A percentile compares a stretch with the other conserved stretches of the same genome.
These are phyloP conservation scores for Talaromyces ruber DNA, from an alignment of 495 filamentous ascomycete species.

Conservation along the genomic window DNA sequence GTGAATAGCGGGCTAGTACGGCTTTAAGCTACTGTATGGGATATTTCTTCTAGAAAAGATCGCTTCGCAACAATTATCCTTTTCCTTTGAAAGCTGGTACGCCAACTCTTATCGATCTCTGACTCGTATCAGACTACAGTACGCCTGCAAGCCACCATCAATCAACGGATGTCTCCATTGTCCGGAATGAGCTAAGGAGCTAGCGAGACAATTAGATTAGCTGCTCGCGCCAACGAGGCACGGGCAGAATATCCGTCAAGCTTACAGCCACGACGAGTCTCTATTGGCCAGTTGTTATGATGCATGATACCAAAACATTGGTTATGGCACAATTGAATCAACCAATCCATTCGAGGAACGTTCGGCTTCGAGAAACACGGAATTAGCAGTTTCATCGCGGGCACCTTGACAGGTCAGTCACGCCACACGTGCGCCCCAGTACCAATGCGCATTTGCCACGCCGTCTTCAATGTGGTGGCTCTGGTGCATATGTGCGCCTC, in stretches of 20 bases:
- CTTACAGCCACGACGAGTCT: neutral
- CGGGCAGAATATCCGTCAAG: neutral
- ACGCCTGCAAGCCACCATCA: neutral
- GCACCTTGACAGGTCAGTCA: neutral
- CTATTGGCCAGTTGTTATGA: neutral
- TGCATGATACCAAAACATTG: neutral
- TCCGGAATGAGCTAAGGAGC: neutral
- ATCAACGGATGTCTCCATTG: neutral
- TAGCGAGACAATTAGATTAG: neutral
- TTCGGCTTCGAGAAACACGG: neutral
- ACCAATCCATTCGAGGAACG: neutral
- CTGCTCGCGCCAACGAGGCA: neutral
- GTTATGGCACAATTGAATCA: neutral
- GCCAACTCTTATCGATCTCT: no score
- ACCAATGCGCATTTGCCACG: neutral
- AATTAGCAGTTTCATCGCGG: neutral
- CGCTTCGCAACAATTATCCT: no score
- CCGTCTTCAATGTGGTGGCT: neutral
- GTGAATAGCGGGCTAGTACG: neutral
- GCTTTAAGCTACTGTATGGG: neutral
- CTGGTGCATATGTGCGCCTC: neutral
- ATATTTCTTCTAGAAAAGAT: neutral
- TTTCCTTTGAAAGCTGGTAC: no score
- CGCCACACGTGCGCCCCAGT: constrained; percentile 5
- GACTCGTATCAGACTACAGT: no score